Evolutionary conservation across 2,329 filamentous ascomycete species (phyloP), one percentile per base, ranked within the genome.

Genomic region (Remersonia thermophila): DNA sequence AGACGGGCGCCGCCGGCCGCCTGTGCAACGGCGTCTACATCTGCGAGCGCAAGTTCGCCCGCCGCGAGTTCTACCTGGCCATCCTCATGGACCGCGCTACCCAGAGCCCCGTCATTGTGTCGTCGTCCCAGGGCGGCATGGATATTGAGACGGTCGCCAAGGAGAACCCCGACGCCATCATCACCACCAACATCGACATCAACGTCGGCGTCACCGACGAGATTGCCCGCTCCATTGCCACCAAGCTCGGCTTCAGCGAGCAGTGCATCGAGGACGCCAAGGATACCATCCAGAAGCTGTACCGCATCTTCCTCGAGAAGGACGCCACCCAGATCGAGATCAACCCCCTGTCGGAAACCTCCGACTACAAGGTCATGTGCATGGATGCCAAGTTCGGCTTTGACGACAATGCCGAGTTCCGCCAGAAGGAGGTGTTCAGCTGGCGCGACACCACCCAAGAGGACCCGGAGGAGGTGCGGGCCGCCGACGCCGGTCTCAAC

Each of bases 301-400:
- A 98, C 80, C 81, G 85, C 70, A 83, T 96, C 65, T 98, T 98
- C 74, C 78, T 82, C 69, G 91, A 98, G 71, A 93, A 85, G 69
- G 91, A 98, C 64, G 84, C 89, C 40, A 98, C 91, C 44, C 91
- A 98, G 70, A 96, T 98, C 57, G 91, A 98, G 70, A 98, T 98
- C 71, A 98, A 98, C 75, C 91, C 91, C 45, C 77, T 98, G 33
- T 93, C 86, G 37, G 91, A 98, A 74, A 98, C 91, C 45, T 93
- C 83, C 36, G 91, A 98, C 66, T 89, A 96, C 74, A 75, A 94
- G 68, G 91, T 98, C 38, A 75, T 98, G 56, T 93, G 86, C 67
- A 98, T 98, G 91, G 91, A 98, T 61, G 91, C 91, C 63, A 98
- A 98, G 73, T 84, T 98, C 54, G 82, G 79, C 56, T 98, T 98